A percentile compares a stretch with the other conserved stretches of the same genome.
Evolutionary conservation across 495 filamentous ascomycete genomes (phyloP).

Genomic region (Trypethelium eluteriae): DNA sequence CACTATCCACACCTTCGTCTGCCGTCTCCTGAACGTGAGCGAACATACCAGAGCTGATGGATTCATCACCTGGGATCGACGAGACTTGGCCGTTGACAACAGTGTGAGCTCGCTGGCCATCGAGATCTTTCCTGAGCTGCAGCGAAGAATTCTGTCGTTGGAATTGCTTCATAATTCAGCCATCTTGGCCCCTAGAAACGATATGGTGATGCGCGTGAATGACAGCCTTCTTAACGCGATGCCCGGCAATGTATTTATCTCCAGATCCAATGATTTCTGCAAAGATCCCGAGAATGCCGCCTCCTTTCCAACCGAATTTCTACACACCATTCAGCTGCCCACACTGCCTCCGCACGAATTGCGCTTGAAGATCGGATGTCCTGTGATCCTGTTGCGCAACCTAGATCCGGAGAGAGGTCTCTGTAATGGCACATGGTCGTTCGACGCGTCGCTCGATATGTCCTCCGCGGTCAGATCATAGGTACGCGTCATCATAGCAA

Average conservation of each 20-base stretch:
- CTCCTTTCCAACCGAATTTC: background rate
- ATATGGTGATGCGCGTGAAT: background rate
- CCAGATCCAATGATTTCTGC: background rate
- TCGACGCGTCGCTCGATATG: background rate
- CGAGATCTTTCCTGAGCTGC: background rate
- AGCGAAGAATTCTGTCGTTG: background rate
- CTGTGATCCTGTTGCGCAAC: background rate
- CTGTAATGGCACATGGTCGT: background rate
- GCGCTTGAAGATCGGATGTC: background rate
- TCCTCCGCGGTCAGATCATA: background rate
- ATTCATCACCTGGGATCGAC: background rate
- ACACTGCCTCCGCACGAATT: background rate
- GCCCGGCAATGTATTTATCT: background rate
- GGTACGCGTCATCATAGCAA: background rate
- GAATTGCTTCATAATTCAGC: background rate
- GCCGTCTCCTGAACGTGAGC: background rate
- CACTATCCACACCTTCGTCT: background rate
- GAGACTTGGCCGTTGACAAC: background rate
- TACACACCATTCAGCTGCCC: background rate
- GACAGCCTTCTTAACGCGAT: background rate
- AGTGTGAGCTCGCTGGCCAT: background rate
- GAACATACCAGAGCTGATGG: background rate
- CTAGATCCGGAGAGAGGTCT: background rate
- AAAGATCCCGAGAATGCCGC: slow-evolving; percentile 5
- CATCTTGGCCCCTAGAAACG: background rate